These are phyloP conservation scores for Racocetra persica DNA, from an alignment of 371 early-diverging fungal genomes.

Conservation along the genomic window DNA sequence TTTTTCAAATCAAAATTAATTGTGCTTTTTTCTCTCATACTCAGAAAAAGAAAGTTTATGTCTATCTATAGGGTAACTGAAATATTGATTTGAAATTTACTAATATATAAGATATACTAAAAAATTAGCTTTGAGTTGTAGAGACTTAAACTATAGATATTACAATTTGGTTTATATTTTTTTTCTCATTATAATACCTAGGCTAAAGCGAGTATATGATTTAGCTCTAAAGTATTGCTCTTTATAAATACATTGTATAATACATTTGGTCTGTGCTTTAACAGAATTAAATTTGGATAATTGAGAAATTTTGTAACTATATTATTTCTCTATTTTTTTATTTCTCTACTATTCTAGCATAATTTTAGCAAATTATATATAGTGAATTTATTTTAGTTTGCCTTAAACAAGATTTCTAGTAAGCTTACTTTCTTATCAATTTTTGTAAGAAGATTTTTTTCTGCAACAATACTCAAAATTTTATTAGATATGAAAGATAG, in stretches of 20 bases:
- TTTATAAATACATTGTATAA: conserved; percentile 34
- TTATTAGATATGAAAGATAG: conserved; percentile 13
- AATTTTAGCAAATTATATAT: neutral
- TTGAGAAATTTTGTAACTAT: too few species aligned
- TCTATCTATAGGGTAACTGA: too few species aligned
- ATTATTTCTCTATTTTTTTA: neutral
- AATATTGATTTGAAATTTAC: neutral
- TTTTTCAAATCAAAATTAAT: conserved; percentile 33
- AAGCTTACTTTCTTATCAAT: neutral
- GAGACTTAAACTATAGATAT: neutral
- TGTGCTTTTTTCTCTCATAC: neutral
- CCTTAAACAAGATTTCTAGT: conserved; percentile 16
- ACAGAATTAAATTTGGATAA: neutral
- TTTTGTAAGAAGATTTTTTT: neutral
- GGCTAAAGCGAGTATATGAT: conserved; percentile 22
- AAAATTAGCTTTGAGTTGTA: neutral
- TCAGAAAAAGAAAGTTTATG: neutral
- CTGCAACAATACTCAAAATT: conserved; percentile 32
- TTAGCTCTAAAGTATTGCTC: conserved; percentile 19
- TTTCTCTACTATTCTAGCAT: conserved; percentile 24
- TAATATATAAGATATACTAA: neutral
- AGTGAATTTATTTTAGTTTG: neutral
- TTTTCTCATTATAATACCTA: neutral
- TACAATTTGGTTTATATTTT: neutral
- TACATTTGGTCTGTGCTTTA: conserved; percentile 23